Base-by-base conservation (phyloP, 2,329 filamentous ascomycete genomes). In the Fusarium cyanostomum region DNA sequence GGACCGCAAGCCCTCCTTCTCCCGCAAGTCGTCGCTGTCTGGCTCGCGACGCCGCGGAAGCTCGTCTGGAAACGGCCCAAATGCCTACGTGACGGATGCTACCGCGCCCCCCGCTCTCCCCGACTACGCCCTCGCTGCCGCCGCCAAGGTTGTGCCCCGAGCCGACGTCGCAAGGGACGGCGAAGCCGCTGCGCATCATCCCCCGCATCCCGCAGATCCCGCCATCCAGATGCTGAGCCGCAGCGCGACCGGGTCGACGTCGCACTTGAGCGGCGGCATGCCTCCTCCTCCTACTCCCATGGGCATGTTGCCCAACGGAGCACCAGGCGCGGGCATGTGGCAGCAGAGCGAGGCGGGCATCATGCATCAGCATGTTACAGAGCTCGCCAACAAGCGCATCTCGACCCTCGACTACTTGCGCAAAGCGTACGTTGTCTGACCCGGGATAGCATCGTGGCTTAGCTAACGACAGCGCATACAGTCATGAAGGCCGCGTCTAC, bases 401-500 rank as follows among this genome's bases (percentile, higher is more conserved):
- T 93, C 92, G 2, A 98, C 95, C 0, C 77, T 99, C 37, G 92
- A 96, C 71, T 99, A 99, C 74, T 77, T 99, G 64, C 87, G 94
- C 62, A 97, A 96, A 80, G 90, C 93, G 92, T 96, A 79, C 69
- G 92, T 84, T 7, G 10, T 16, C n/a, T 8, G 9, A 7, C n/a
- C 28, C 13, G n/a, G 16, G n/a, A 42, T 3, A 2, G 12, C 5
- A 9, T 5, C 0, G 11, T 7, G 3, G n/a, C n/a, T n/a, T 54
- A 35, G 33, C 15, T 2, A 38, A 15, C 48, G 50, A 63, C 42
- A 12, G 8, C 21, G 52, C 16, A 7, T 1, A 44, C 37, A 96
- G 92, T 26, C 94, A 99, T 74, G 93, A 97, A 78, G 94, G 94
- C 59, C 89, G 92, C 56, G 89, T 97, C 37, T 98, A 96, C 81